These are phyloP conservation scores for Lenzites betulinus DNA, from an alignment of 768 basidiomycete genomes.

Conservation along the genomic window DNA sequence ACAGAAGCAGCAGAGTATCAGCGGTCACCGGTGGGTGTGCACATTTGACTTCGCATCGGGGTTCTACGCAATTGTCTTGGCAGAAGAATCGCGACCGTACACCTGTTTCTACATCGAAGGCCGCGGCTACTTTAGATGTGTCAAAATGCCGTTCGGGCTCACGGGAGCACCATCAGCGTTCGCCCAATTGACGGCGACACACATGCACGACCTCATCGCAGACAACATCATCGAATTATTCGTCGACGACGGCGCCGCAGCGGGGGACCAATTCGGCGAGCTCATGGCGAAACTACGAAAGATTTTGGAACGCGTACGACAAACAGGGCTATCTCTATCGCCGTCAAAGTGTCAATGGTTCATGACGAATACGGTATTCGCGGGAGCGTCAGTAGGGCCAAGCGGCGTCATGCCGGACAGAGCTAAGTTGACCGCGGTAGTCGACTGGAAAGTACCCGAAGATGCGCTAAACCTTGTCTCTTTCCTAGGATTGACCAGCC, in stretches of 20 bases:
- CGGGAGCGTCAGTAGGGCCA: slow-evolving; percentile 36
- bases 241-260: slow-evolving; percentile 41
- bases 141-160: slow-evolving; percentile 43
- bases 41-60: slow-evolving; percentile 43
- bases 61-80: slow-evolving; percentile 33
- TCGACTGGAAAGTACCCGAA: slow-evolving; percentile 33
- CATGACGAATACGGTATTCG: slow-evolving; percentile 39
- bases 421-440: slow-evolving; percentile 40
- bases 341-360: slow-evolving; percentile 39
- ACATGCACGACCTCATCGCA: slow-evolving; percentile 14
- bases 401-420: slow-evolving; percentile 39
- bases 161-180: slow-evolving; percentile 42
- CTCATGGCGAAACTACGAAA: slow-evolving; percentile 26
- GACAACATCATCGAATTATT: slow-evolving; percentile 34
- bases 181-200: slow-evolving; percentile 21
- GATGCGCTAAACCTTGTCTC: slow-evolving; percentile 32
- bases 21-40: slow-evolving; percentile 38
- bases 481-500: slow-evolving; percentile 40
- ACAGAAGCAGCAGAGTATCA: slow-evolving; percentile 39
- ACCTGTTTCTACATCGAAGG: slow-evolving; percentile 42
- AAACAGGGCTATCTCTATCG: slow-evolving; percentile 38
- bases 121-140: slow-evolving; percentile 38
- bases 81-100: slow-evolving; percentile 23
- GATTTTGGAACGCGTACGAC: slow-evolving; percentile 33
- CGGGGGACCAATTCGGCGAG: slow-evolving; percentile 36